Evolutionary conservation across 2,329 filamentous ascomycete species (phyloP).

Genomic region (Microcyclosporella mali): DNA sequence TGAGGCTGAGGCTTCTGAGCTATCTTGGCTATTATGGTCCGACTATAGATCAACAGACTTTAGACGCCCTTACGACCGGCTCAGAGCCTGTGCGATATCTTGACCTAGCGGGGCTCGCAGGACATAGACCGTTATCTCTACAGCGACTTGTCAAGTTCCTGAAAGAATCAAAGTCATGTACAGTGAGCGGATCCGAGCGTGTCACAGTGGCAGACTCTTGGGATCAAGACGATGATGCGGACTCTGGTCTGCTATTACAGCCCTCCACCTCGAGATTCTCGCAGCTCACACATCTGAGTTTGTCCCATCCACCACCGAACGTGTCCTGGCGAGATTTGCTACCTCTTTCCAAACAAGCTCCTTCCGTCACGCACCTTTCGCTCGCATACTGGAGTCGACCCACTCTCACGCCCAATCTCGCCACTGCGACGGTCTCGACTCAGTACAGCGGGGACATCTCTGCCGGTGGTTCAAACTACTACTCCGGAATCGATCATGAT

Average conservation of each 20-base stretch:
- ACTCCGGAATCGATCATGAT: slow-evolving; percentile 49
- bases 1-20: slow-evolving; percentile 50
- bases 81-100: slow-evolving; percentile 44
- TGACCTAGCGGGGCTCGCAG: slow-evolving; percentile 49
- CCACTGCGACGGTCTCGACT: slow-evolving; percentile 39
- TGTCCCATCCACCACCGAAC: slow-evolving; percentile 46
- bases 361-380: slow-evolving; percentile 56
- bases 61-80: slow-evolving; percentile 48
- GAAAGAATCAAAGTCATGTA: slow-evolving; percentile 24
- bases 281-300: slow-evolving; percentile 52
- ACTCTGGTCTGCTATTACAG: slow-evolving; percentile 20
- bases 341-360: slow-evolving; percentile 45
- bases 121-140: slow-evolving; percentile 41
- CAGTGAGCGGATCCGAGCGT: not conserved
- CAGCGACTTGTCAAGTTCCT: slow-evolving; percentile 37
- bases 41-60: slow-evolving; percentile 37
- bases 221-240: slow-evolving; percentile 36
- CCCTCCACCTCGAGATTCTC: slow-evolving; percentile 39
- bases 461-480: slow-evolving; percentile 48
- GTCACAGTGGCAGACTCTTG: slow-evolving; percentile 39
- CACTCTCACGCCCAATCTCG: slow-evolving; percentile 50
- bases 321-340: slow-evolving; percentile 53
- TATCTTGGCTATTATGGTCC: slow-evolving; percentile 50
- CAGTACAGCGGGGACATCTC: slow-evolving; percentile 38
- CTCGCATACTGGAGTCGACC: slow-evolving; percentile 58